Evolutionary conservation across 306 rosid species (phyloP), one percentile per base, ranked within the genome.

Genomic region (Morella rubra): DNA sequence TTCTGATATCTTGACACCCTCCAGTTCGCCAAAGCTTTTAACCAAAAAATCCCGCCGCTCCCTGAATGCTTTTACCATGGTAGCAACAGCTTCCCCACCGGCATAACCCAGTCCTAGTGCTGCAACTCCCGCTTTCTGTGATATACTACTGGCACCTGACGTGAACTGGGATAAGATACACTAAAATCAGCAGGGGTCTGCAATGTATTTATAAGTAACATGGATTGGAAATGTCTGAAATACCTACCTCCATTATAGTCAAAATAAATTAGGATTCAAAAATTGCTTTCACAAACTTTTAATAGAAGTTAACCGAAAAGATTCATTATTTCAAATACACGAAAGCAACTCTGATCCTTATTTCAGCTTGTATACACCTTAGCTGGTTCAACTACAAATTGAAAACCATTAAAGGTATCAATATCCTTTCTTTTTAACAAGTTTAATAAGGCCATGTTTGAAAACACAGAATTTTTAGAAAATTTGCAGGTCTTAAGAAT

Each of bases 111-210:
- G 84, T 75, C 97, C 99, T 72, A 96, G 76, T 49, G 99, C 99
- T 64, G 99, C 96, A 45, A 96, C 93, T 40, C 41, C 99, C 20
- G 99, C 99, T 82, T 96, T 96, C 85, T 96, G 99, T 76, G 97
- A 68, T 84, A 96, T 88, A 51, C 99, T 96, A 88, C 97, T 76
- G 64, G 99, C 93, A 74, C 97, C 97, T 69, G 99, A 92, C 40
- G 98, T 95, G 85, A 81, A 85, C 99, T 95, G 76, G 79, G 77
- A 71, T 75, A 83, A 78, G 81, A 61, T 67, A 73, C 20, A 86
- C 12, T 67, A 18, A 20, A 76, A 78, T 76, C 79, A 81, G 81
- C 14, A 44, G 62, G 55, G 62, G 69, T 20, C 49, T 44, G 15
- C 22, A 45, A 37, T 69, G 42, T 51, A 65, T 55, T 27, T 32